Evolutionary conservation across 805 yeast genomes (phyloP).

Genomic region (Wickerhamiella occidentalis): DNA sequence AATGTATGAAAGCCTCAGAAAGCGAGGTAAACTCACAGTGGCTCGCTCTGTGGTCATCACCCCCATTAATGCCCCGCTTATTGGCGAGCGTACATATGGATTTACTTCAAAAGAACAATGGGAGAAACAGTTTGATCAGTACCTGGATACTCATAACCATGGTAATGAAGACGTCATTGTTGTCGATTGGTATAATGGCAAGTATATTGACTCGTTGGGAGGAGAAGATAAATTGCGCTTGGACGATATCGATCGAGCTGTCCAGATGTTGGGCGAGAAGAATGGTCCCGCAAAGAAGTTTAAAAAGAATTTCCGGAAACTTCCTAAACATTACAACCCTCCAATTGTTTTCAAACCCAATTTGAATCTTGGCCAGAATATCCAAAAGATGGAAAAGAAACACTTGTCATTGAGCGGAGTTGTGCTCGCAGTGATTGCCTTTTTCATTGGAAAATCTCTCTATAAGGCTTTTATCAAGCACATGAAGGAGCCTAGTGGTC

Average conservation of each 20-base stretch:
- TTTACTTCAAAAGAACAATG: slow-evolving; percentile 14
- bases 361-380: slow-evolving; percentile 8
- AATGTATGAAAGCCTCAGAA: slow-evolving; percentile 16
- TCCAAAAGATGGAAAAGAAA: slow-evolving; percentile 2
- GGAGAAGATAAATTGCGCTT: neutral
- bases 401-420: slow-evolving; percentile 5
- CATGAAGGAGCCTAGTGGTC: neutral
- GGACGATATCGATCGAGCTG: slow-evolving; percentile 3
- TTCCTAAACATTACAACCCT: neutral
- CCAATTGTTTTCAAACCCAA: slow-evolving; percentile 2
- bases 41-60: slow-evolving; percentile 16
- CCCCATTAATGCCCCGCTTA: slow-evolving; percentile 16
- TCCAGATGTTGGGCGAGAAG: neutral
- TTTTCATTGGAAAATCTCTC: neutral
- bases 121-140: slow-evolving; percentile 11
- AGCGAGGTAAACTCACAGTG: slow-evolving; percentile 12
- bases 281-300: neutral
- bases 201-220: slow-evolving; percentile 14
- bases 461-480: neutral
- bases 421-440: neutral
- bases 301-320: slow-evolving; percentile 1
- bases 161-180: slow-evolving; percentile 16
- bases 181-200: slow-evolving; percentile 18
- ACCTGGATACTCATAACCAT: slow-evolving; percentile 11
- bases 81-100: slow-evolving; percentile 17